phyloP scores from a whole-genome alignment of 495 filamentous ascomycete genomes.

The Evernia prunastri region DNA sequence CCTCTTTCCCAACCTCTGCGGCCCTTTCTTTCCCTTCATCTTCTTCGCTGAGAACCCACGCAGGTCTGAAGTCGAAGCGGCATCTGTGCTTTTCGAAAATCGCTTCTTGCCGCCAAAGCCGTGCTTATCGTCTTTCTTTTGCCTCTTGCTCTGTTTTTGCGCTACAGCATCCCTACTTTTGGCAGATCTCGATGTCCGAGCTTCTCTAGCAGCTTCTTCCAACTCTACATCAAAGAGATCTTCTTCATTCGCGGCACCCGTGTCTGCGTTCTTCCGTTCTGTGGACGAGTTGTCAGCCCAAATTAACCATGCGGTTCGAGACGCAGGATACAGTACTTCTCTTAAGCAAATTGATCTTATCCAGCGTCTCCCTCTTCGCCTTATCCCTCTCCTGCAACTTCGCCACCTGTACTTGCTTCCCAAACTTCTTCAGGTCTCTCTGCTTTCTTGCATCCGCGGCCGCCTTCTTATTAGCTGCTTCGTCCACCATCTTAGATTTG shows the following conservation, averaged over 20 bases:
- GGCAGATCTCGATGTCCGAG: conserved; percentile 28
- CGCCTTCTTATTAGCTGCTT: conserved; percentile 87
- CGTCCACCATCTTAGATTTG: conserved; percentile 86
- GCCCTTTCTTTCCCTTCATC: conserved; percentile 61
- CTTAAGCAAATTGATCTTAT: conserved; percentile 90
- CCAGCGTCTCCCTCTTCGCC: conserved; percentile 81
- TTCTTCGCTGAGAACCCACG: conserved; percentile 69
- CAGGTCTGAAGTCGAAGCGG: conserved; percentile 68
- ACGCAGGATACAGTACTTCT: conserved; percentile 58
- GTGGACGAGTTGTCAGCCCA: conserved; percentile 29
- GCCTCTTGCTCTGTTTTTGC: conserved; percentile 56
- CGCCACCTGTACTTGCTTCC: conserved; percentile 95
- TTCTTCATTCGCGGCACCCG: conserved; percentile 61
- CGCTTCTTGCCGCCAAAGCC: conserved; percentile 95
- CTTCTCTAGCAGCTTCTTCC: conserved; percentile 62
- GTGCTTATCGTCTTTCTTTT: conserved; percentile 88
- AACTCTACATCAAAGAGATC: conserved; percentile 94
- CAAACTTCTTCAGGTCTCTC: conserved; percentile 97
- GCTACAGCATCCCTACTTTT: conserved; percentile 27
- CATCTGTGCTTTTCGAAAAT: conserved; percentile 80
- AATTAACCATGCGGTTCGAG: neutral
- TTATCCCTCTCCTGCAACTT: conserved; percentile 90
- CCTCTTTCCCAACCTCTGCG: conserved; percentile 61
- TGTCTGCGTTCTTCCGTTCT: conserved; percentile 79
- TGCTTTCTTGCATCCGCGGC: conserved; percentile 83